Base-by-base conservation (phyloP, 2,329 filamentous ascomycete species). In the Ophiocordyceps robertsii region DNA sequence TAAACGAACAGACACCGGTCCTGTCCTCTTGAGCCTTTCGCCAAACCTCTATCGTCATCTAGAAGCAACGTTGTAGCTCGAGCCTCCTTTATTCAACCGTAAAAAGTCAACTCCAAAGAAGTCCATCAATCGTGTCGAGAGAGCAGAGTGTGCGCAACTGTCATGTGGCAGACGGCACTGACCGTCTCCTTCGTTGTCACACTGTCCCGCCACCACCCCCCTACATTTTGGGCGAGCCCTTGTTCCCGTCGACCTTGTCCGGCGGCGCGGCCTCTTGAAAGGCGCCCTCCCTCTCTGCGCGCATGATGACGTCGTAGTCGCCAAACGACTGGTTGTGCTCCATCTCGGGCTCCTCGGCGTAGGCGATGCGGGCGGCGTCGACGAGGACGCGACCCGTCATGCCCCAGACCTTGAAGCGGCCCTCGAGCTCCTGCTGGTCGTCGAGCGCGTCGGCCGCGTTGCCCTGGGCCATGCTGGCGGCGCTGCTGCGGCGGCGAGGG, bases 301-400 rank as follows among this genome's bases (percentile, higher is more conserved):
- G 55, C 38, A 64, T 53, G 39, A 78, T 75, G 31, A 77, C 61
- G 6, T 56, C 54, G 54, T 71, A 66, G 50, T 79, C 75, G 6
- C 75, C 75, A 52, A 65, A 69, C 42, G 67, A 62, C 3, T 56
- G 52, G 43, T 76, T 77, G 49, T 77, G 72, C 65, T 93, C 86
- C 59, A 95, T 94, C 57, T 87, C 82, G 4, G 90, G 90, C 56
- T 85, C 77, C 63, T 83, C 74, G 2, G 65, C 82, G 58, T 92
- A 96, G 17, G 89, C 90, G 16, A 94, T 72, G 47, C 85, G 71
- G 30, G 90, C 89, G 5, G 84, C 82, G 63, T 96, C 90, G 6
- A 95, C 85, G 43, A 95, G 60, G 43, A 96, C 90, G 41, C 87
- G 70, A 3, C 87, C 90, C 42, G 90, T 96, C 86, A 96, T 90